Percentiles rank a stretch among this genome's conserved stretches.
These are phyloP conservation scores for Onygena corvina DNA, from an alignment of 2,329 filamentous ascomycete genomes.

Conservation along the genomic window DNA sequence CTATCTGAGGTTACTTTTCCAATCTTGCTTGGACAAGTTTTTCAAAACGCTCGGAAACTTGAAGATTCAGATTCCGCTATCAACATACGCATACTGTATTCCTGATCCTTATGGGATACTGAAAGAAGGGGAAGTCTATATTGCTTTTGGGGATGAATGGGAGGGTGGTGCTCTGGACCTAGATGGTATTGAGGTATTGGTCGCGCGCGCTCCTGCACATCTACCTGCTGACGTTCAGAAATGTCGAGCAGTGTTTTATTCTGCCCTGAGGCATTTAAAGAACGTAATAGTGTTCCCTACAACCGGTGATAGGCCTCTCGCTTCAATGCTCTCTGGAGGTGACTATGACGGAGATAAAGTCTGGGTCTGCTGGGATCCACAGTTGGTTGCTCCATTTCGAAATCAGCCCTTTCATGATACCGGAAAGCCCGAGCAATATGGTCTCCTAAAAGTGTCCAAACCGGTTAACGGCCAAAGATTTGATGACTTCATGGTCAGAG, in stretches of 20 bases:
- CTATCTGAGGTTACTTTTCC: constrained; percentile 32
- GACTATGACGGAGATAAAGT: constrained; percentile 54
- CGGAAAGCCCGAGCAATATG: constrained; percentile 33
- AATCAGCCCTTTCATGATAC: constrained; percentile 37
- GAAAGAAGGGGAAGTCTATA: constrained; percentile 43
- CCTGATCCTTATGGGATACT: constrained; percentile 45
- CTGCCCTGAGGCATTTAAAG: constrained; percentile 42
- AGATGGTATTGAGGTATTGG: constrained; percentile 40
- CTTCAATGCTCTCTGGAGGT: constrained; percentile 50
- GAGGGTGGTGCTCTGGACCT: constrained; percentile 33
- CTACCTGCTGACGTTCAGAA: constrained; percentile 50
- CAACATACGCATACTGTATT: constrained; percentile 45
- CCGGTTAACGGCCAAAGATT: constrained; percentile 33
- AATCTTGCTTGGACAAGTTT: constrained; percentile 29
- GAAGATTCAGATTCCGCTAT: constrained; percentile 38
- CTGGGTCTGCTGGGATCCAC: constrained; percentile 49
- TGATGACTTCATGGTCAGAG: constrained; percentile 32
- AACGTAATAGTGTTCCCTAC: constrained; percentile 49
- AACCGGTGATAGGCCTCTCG: constrained; percentile 42
- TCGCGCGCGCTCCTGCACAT: constrained; percentile 47
- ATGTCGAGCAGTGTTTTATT: constrained; percentile 37
- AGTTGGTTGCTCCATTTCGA: constrained; percentile 40
- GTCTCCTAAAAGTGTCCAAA: constrained; percentile 36
- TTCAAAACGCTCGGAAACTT: constrained; percentile 38
- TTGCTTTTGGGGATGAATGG: constrained; percentile 42